Evolutionary conservation across 1,284 basidiomycete species (phyloP), one percentile per base, ranked within the genome.

Genomic region (Jaminaea rosea): DNA sequence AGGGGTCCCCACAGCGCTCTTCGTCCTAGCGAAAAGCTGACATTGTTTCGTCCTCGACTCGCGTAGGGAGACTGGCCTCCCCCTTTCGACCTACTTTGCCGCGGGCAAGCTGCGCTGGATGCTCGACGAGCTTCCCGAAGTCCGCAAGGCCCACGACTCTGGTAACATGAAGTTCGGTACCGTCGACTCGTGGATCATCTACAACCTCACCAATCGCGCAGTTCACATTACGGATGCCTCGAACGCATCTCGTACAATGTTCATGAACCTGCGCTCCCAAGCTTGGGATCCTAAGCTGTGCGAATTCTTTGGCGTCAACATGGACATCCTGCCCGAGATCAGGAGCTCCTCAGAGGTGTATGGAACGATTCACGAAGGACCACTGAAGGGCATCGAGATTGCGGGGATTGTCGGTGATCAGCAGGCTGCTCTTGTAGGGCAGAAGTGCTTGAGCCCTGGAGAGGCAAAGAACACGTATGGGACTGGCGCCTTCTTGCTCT

Each of bases 101-200:
- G 91, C 87, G 2, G 85, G 93, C 76, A 98, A 97, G 78, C 79
- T 96, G 54, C 82, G 87, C 44, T 98, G 93, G 93, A 90, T 98
- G 86, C 82, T 94, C 56, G 87, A 93, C 74, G 84, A 97, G 74
- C 76, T 87, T 62, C 80, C 81, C n/a, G 82, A 83, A 31, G 90
- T 97, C 44, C 77, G 80, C 44, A 79, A 82, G 55, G 92, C 93
- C 0, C 85, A 92, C 73, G 84, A 87, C 34, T 77, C 81, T 45
- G 88, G 89, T 71, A 82, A 88, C 62, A 80, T 98, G 27, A 77
- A 85, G 44, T 92, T 96, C 67, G 93, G 93, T 27, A 98, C 94
- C 0, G 84, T 98, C 51, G 94, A 98, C 76, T 89, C 87, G 28
- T 98, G 93, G 91, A 81, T 97, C 51, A 82, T 86, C 59, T 96